Percentiles rank a stretch among this genome's conserved stretches.
Conservation (phyloP, 2,329 filamentous ascomycete genomes). For the Botrytis sinoallii region DNA sequence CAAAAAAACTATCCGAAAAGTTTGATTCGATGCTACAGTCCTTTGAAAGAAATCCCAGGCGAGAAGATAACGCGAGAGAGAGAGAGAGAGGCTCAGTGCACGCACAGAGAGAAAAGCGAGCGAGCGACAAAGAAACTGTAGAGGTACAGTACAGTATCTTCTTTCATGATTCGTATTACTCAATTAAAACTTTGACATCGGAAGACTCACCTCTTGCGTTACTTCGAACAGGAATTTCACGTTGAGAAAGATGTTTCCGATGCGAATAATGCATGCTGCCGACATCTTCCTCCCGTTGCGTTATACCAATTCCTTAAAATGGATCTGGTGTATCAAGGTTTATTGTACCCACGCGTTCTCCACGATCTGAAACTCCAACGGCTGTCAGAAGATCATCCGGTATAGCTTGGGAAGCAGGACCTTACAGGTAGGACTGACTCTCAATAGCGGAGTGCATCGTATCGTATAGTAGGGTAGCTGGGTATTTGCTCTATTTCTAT, state of each 20-base stretch:
- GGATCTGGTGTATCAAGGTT: slow-evolving; percentile 21
- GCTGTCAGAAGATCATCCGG: slow-evolving; percentile 28
- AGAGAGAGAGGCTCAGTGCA: background rate
- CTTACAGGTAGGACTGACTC: slow-evolving; percentile 10
- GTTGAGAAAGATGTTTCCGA: slow-evolving; percentile 22
- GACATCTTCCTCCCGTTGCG: slow-evolving; percentile 26
- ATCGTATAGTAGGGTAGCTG: slow-evolving; percentile 6
- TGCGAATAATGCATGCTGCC: slow-evolving; percentile 27
- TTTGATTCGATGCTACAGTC: background rate
- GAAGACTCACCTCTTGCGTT: slow-evolving; percentile 13
- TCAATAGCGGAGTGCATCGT: slow-evolving; percentile 7
- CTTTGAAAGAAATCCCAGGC: background rate
- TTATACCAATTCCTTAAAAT: slow-evolving; percentile 25
- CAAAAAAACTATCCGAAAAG: background rate
- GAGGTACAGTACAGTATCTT: background rate
- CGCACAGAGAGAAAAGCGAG: background rate
- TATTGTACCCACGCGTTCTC: slow-evolving; percentile 34
- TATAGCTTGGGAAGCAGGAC: slow-evolving; percentile 12
- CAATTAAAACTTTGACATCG: slow-evolving; percentile 18
- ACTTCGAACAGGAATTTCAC: slow-evolving; percentile 17
- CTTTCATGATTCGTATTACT: slow-evolving; percentile 5
- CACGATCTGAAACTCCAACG: slow-evolving; percentile 34
- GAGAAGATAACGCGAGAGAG: background rate
- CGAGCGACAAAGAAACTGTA: slow-evolving; percentile 13
- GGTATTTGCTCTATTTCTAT: background rate